A percentile compares a stretch with the other conserved stretches of the same genome.
These are phyloP conservation scores for Lachancea kluyveri DNA, from an alignment of 805 yeast genomes.

Conservation along the genomic window DNA sequence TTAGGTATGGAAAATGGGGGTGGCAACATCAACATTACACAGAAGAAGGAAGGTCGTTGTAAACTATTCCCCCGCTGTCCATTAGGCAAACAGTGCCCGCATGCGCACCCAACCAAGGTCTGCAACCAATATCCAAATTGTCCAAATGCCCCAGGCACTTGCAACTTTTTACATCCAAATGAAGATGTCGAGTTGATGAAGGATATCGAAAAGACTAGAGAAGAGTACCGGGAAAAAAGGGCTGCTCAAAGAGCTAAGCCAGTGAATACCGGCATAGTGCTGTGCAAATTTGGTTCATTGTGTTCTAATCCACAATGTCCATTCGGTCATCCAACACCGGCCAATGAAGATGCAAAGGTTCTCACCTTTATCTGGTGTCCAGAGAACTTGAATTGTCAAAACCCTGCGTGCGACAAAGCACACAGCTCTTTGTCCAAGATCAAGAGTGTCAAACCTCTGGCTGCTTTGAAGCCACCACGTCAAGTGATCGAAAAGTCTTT, in stretches of 20 bases:
- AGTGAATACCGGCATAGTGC: constrained; percentile 43
- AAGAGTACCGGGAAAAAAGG: constrained; percentile 42
- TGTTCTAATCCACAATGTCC: constrained; percentile 80
- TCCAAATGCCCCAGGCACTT: constrained; percentile 73
- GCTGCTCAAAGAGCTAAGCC: constrained; percentile 32
- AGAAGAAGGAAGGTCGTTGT: constrained; percentile 59
- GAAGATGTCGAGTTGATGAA: constrained; percentile 72
- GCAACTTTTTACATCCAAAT: constrained; percentile 77
- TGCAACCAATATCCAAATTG: constrained; percentile 77
- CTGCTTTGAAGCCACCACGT: constrained; percentile 12
- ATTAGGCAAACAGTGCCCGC: constrained; percentile 56
- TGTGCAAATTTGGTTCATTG: constrained; percentile 70
- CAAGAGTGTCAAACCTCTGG: constrained; percentile 31
- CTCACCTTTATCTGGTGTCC: constrained; percentile 70
- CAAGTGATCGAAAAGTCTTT: constrained; percentile 44
- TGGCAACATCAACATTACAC: constrained; percentile 31
- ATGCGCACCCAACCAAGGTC: constrained; percentile 72
- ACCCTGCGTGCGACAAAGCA: constrained; percentile 60
- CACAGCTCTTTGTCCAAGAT: constrained; percentile 72
- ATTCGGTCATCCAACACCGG: constrained; percentile 89
- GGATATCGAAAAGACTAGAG: constrained; percentile 57
- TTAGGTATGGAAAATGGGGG: constrained; percentile 29
- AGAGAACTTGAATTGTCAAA: constrained; percentile 56
- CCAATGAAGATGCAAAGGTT: constrained; percentile 68
- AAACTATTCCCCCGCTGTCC: constrained; percentile 66